These are phyloP conservation scores for Eurotiales sp. DNA, from an alignment of 2,329 filamentous ascomycete species.

Conservation along the genomic window DNA sequence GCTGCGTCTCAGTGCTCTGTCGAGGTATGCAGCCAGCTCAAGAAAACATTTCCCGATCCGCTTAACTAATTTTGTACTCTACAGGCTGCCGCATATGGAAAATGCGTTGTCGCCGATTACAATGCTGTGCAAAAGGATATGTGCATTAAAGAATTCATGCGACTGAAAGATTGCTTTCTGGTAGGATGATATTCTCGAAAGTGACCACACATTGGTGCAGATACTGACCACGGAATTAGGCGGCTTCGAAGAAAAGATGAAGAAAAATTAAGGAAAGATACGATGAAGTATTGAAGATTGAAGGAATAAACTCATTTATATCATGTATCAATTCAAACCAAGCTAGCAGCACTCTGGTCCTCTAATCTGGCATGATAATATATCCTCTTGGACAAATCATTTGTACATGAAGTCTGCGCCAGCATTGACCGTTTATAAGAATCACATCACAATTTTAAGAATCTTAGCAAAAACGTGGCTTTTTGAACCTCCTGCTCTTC, in stretches of 20 bases:
- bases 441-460: constrained; percentile 64
- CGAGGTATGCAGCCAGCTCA: constrained; percentile 55
- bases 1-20: constrained; percentile 62
- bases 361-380: constrained; percentile 2
- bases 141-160: constrained; percentile 80
- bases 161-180: constrained; percentile 80
- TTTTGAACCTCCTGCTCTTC: constrained; percentile 85
- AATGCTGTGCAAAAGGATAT: constrained; percentile 87
- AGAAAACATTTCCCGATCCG: neutral
- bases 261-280: too few species aligned
- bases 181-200: constrained; percentile 47
- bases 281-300: neutral
- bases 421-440: neutral
- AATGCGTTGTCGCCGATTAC: constrained; percentile 87
- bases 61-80: constrained; percentile 3
- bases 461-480: constrained; percentile 71
- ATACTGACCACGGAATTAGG: constrained; percentile 33
- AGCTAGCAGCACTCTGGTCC: constrained; percentile 5
- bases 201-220: neutral
- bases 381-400: constrained; percentile 7
- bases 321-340: neutral
- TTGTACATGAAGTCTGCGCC: constrained; percentile 4
- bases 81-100: constrained; percentile 81
- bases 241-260: constrained; percentile 50
- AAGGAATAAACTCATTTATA: neutral